phyloP scores from a whole-genome alignment of 441 rosid genomes.

The Euphorbia corollata region DNA sequence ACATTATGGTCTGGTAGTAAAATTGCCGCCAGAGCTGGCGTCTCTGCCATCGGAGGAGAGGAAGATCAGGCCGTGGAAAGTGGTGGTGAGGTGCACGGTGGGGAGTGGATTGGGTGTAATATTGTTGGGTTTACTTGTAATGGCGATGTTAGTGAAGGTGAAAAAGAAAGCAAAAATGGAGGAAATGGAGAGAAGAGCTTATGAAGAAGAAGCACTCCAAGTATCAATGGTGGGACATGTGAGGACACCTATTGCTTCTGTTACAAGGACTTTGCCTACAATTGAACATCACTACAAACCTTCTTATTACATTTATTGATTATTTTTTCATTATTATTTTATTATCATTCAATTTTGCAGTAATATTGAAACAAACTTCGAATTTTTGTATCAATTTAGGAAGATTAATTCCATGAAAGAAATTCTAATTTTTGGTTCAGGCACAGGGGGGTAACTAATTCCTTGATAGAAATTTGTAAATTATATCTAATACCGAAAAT shows the following conservation, averaged over 20 bases:
- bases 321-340: background rate
- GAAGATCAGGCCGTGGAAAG: slow-evolving; percentile 71
- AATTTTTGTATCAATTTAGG: no score
- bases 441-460: background rate
- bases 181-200: slow-evolving; percentile 82
- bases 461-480: no score
- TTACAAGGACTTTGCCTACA: slow-evolving; percentile 55
- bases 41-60: slow-evolving; percentile 29
- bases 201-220: slow-evolving; percentile 86
- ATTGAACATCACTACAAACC: slow-evolving; percentile 48
- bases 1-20: slow-evolving; percentile 58
- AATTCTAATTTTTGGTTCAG: no score
- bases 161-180: slow-evolving; percentile 82
- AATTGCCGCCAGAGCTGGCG: slow-evolving; percentile 18
- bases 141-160: slow-evolving; percentile 69
- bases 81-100: slow-evolving; percentile 65
- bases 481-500: background rate
- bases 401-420: no score
- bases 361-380: slow-evolving; percentile 3
- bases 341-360: slow-evolving; percentile 34
- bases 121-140: slow-evolving; percentile 58
- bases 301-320: slow-evolving; percentile 33
- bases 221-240: slow-evolving; percentile 92
- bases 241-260: slow-evolving; percentile 66
- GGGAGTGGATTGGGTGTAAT: slow-evolving; percentile 58